Evolutionary conservation across 1,284 basidiomycete species (phyloP).

Genomic region (Sporisorium sorghi): DNA sequence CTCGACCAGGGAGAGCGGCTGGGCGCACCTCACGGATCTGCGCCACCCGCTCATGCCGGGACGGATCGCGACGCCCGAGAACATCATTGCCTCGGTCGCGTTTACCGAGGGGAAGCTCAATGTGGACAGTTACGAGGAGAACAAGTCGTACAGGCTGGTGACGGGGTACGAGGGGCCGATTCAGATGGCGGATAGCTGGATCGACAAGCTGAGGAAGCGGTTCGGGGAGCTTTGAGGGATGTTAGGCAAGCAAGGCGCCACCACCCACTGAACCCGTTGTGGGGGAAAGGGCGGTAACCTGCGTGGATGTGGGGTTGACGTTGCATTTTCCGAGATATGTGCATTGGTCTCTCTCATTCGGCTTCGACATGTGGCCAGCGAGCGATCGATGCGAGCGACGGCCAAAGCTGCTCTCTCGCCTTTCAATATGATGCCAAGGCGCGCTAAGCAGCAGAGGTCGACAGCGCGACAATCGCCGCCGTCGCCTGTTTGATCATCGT

Average conservation of each 20-base stretch:
- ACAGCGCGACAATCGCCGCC: too few relatives aligned
- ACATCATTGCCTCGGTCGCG: slow-evolving; percentile 62
- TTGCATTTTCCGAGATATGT: too few relatives aligned
- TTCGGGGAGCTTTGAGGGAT: slow-evolving; percentile 30
- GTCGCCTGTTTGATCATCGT: too few relatives aligned
- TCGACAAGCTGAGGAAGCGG: slow-evolving; percentile 30
- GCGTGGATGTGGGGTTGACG: too few relatives aligned
- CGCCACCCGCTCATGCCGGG: slow-evolving; percentile 64
- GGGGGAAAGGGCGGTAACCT: too few relatives aligned
- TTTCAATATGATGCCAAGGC: too few relatives aligned
- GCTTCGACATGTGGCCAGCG: too few relatives aligned
- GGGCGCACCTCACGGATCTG: slow-evolving; percentile 63
- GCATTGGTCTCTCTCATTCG: too few relatives aligned
- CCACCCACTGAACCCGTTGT: too few relatives aligned
- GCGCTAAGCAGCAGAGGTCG: too few relatives aligned
- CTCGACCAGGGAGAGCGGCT: slow-evolving; percentile 56
- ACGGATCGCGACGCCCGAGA: slow-evolving; percentile 61
- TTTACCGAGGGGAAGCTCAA: slow-evolving; percentile 58
- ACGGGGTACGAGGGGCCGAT: slow-evolving; percentile 62
- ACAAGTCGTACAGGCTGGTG: slow-evolving; percentile 62
- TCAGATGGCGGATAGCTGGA: slow-evolving; percentile 52
- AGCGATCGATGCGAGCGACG: too few relatives aligned
- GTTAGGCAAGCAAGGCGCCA: not conserved
- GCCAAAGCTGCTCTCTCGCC: too few relatives aligned
- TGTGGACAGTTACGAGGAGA: slow-evolving; percentile 60